phyloP scores from a whole-genome alignment of 1,284 basidiomycete genomes.

The Tremellales sp. region DNA sequence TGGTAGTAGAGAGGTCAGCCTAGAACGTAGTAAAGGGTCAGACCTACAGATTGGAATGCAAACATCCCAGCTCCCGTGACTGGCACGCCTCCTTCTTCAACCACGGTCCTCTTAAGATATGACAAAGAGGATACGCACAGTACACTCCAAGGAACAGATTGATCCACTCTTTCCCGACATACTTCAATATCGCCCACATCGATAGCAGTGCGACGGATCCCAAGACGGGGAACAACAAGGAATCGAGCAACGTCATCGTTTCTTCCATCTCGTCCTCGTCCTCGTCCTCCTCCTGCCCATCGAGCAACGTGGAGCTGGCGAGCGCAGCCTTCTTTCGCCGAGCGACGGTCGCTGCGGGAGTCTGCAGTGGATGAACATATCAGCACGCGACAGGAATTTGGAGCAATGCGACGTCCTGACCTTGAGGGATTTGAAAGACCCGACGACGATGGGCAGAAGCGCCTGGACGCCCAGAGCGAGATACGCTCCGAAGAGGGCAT shows the following conservation, averaged over 20 bases:
- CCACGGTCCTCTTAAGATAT: conserved; percentile 66
- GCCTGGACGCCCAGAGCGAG: conserved; percentile 40
- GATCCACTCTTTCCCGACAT: conserved; percentile 75
- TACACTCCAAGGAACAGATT: conserved; percentile 59
- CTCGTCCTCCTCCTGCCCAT: conserved; percentile 31
- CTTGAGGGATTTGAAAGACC: conserved; percentile 46
- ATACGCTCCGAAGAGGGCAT: conserved; percentile 25
- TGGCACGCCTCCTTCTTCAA: conserved; percentile 5
- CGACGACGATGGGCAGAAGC: conserved; percentile 43
- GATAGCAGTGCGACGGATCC: conserved; percentile 41
- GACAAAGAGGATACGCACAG: conserved; percentile 60
- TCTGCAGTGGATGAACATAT: conserved; percentile 26
- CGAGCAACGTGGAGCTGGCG: conserved; percentile 7
- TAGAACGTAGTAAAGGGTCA: neutral
- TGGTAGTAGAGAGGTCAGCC: conserved; percentile 9
- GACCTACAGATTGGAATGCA: conserved; percentile 43
- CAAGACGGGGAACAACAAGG: conserved; percentile 43
- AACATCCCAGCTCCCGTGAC: conserved; percentile 43
- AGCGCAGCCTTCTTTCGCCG: conserved; percentile 15
- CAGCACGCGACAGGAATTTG: conserved; percentile 6
- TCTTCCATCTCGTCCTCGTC: conserved; percentile 41
- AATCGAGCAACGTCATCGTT: conserved; percentile 40
- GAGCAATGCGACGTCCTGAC: conserved; percentile 17
- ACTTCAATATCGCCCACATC: conserved; percentile 51
- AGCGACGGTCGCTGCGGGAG: conserved; percentile 28